Percentiles rank a stretch among this genome's conserved stretches.
Conservation (phyloP, 2,329 filamentous ascomycete species). For the Stachybotrys elegans region DNA sequence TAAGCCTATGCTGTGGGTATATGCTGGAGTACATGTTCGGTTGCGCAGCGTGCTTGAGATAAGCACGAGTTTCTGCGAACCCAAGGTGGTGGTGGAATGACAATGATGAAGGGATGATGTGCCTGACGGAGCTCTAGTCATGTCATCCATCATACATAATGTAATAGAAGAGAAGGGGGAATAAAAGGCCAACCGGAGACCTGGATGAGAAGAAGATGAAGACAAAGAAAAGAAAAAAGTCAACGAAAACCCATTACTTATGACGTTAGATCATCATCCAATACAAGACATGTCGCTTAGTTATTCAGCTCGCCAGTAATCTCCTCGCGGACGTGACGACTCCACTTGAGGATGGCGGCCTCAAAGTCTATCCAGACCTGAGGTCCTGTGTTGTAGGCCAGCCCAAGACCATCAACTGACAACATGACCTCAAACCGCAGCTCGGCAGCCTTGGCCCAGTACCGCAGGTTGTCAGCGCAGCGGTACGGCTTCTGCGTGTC, state of each 20-base stretch:
- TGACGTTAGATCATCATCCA: neutral
- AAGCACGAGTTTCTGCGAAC: too few relatives aligned
- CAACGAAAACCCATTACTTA: neutral
- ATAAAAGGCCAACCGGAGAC: too few relatives aligned
- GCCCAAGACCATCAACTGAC: slow-evolving; percentile 76
- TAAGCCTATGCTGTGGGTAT: slow-evolving; percentile 29
- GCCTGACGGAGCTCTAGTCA: too few relatives aligned
- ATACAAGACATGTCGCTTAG: slow-evolving; percentile 7
- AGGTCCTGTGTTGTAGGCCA: slow-evolving; percentile 69
- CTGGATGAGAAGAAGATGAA: too few relatives aligned
- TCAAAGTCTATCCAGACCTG: slow-evolving; percentile 80
- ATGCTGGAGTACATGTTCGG: slow-evolving; percentile 24
- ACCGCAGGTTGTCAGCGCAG: slow-evolving; percentile 86
- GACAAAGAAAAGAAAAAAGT: slow-evolving; percentile 7
- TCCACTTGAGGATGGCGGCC: slow-evolving; percentile 77
- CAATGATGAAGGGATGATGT: too few relatives aligned
- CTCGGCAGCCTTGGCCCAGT: slow-evolving; percentile 95
- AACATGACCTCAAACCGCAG: slow-evolving; percentile 86
- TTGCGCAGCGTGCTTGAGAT: too few relatives aligned
- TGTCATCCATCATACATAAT: too few relatives aligned
- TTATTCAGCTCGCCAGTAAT: slow-evolving; percentile 60
- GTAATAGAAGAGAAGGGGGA: too few relatives aligned
- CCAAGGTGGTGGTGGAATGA: too few relatives aligned
- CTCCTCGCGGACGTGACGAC: slow-evolving; percentile 74
- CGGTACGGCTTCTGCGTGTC: slow-evolving; percentile 94